Evolutionary conservation across 2,329 filamentous ascomycete genomes (phyloP).

Genomic region (Alternaria conjuncta): DNA sequence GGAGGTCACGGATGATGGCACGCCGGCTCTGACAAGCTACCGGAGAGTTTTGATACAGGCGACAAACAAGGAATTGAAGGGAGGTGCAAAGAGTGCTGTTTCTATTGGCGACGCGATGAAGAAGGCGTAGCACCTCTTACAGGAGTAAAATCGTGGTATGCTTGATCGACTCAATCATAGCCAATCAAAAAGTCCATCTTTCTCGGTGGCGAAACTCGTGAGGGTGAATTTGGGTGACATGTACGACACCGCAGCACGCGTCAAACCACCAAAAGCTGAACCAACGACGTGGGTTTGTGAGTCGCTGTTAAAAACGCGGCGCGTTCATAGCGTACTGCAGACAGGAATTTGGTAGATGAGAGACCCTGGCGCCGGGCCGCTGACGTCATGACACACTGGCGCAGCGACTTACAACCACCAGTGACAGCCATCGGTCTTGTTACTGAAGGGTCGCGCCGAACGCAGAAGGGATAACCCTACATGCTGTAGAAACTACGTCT

Average conservation of each 20-base stretch:
- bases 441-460: neutral
- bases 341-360: neutral
- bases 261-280: neutral
- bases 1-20: slow-evolving; percentile 56
- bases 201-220: neutral
- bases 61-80: slow-evolving; percentile 40
- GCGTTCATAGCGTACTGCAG: neutral
- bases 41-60: slow-evolving; percentile 52
- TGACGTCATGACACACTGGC: slow-evolving; percentile 8
- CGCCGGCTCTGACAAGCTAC: slow-evolving; percentile 56
- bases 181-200: neutral
- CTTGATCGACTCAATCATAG: neutral
- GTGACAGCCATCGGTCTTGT: neutral
- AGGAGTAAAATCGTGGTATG: neutral
- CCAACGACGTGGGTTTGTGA: neutral
- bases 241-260: neutral
- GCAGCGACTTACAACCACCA: neutral
- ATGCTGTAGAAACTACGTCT: neutral
- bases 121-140: neutral
- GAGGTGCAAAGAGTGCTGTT: slow-evolving; percentile 15
- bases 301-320: neutral
- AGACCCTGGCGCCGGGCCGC: neutral
- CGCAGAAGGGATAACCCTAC: slow-evolving; percentile 2
- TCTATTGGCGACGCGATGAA: neutral
- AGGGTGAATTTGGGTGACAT: neutral